Conservation (phyloP, 371 early-diverging fungal genomes). For the Circinella umbellata region DNA sequence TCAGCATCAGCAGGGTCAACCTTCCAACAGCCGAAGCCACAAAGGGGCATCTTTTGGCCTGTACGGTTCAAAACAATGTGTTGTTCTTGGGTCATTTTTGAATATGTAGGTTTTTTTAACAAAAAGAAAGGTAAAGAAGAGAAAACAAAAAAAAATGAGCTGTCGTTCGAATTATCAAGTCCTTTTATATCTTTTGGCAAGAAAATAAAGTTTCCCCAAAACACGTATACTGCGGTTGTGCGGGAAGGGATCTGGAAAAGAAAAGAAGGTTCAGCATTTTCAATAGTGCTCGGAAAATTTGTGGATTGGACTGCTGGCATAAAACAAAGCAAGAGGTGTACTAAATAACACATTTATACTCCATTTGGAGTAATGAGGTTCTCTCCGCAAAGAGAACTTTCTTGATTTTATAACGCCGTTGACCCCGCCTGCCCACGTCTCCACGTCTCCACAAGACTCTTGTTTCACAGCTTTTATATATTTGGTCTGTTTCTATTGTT, state of each 20-base stretch:
- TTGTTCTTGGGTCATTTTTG: slow-evolving; percentile 16
- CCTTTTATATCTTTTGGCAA: background rate
- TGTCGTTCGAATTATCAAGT: background rate
- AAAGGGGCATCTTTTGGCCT: slow-evolving; percentile 50
- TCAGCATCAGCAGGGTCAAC: slow-evolving; percentile 35
- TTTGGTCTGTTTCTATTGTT: too few species aligned
- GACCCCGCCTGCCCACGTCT: background rate
- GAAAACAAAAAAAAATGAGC: slow-evolving; percentile 5
- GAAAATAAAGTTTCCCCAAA: too few species aligned
- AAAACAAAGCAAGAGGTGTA: background rate
- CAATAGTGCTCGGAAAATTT: background rate
- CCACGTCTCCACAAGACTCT: background rate
- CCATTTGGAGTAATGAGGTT: slow-evolving; percentile 2
- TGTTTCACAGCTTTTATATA: too few species aligned
- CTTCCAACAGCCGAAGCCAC: slow-evolving; percentile 54
- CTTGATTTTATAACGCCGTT: too few species aligned
- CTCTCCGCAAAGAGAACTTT: background rate
- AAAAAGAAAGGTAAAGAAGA: background rate
- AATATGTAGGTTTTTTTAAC: background rate
- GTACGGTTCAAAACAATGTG: slow-evolving; percentile 39
- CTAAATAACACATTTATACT: background rate
- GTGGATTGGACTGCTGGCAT: slow-evolving; percentile 5
- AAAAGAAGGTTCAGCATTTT: background rate
- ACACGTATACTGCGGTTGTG: background rate
- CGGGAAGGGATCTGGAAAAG: background rate